Conservation (phyloP, 208 protist species). For the Histomonas meleagridis region DNA sequence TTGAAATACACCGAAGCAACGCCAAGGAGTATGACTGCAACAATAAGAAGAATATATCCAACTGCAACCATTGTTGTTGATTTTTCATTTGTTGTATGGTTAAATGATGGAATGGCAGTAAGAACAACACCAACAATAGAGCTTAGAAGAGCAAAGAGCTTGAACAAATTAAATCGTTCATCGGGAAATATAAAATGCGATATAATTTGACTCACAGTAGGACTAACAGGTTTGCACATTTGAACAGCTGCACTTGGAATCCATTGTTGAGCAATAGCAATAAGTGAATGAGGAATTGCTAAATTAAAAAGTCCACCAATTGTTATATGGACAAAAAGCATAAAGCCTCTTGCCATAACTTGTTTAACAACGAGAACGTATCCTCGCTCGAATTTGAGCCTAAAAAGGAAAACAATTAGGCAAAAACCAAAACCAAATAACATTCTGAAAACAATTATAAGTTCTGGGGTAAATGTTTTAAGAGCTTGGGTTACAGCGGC, state of each 20-base stretch:
- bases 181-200: background rate
- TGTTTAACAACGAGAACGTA: background rate
- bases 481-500: background rate
- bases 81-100: background rate
- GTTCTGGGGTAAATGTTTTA: background rate
- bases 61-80: background rate
- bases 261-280: conserved; percentile 1
- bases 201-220: background rate
- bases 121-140: background rate
- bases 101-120: background rate
- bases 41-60: background rate
- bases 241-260: conserved; percentile 23
- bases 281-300: conserved; percentile 1
- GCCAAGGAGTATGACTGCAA: background rate
- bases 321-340: background rate
- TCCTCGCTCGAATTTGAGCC: background rate
- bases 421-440: background rate
- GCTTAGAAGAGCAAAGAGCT: background rate
- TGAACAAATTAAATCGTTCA: background rate
- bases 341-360: background rate
- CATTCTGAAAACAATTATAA: background rate
- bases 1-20: background rate
- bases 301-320: background rate
- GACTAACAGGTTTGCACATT: background rate
- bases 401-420: background rate